Percentiles rank a stretch among this genome's conserved stretches.
These are phyloP conservation scores for Tylopilus rubrobrunneus DNA, from an alignment of 768 basidiomycete genomes.

Conservation along the genomic window DNA sequence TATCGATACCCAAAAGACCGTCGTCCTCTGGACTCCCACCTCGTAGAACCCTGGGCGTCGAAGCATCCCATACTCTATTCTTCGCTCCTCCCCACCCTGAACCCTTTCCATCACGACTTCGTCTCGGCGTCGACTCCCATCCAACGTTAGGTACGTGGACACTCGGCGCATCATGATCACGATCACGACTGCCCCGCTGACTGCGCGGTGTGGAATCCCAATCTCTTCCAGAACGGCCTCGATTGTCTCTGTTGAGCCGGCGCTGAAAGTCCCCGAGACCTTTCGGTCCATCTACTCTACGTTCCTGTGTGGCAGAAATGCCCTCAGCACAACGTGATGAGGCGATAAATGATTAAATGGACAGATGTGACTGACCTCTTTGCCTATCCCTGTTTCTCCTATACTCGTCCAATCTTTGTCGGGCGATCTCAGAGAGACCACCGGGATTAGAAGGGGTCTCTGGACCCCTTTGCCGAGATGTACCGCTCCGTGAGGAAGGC, in stretches of 20 bases:
- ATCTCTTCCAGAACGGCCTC: constrained; percentile 33
- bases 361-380: constrained; percentile 38
- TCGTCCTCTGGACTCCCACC: constrained; percentile 71
- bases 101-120: constrained; percentile 47
- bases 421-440: constrained; percentile 76
- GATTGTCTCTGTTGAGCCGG: constrained; percentile 77
- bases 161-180: constrained; percentile 66
- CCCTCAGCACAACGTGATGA: constrained; percentile 49
- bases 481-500: constrained; percentile 54
- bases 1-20: constrained; percentile 60
- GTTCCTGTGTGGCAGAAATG: constrained; percentile 57
- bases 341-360: not conserved
- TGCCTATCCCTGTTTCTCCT: constrained; percentile 48
- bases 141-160: constrained; percentile 87
- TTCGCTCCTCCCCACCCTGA: constrained; percentile 59
- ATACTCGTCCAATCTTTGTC: constrained; percentile 72
- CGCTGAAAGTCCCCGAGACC: constrained; percentile 93
- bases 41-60: constrained; percentile 67
- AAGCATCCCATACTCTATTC: constrained; percentile 73
- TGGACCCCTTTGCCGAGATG: constrained; percentile 69
- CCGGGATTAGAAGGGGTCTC: constrained; percentile 94
- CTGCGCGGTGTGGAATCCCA: constrained; percentile 66
- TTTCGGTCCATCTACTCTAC: constrained; percentile 53
- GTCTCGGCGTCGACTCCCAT: constrained; percentile 91
- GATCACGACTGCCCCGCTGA: constrained; percentile 39